Evolutionary conservation across 768 basidiomycete species (phyloP).

Genomic region (Macrocybe gigantea): DNA sequence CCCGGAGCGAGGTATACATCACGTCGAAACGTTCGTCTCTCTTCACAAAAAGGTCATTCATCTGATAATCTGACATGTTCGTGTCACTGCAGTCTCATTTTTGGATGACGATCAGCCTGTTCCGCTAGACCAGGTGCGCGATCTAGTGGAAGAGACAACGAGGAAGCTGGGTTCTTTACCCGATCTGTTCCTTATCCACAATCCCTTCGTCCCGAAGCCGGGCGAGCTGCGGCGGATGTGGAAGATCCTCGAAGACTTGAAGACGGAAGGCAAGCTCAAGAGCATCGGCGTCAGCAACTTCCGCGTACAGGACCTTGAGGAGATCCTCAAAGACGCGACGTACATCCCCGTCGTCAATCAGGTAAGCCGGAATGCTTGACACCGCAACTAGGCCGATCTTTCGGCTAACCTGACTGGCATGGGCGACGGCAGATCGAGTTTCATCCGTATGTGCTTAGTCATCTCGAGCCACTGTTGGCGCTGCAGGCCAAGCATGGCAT

Average conservation of each 20-base stretch:
- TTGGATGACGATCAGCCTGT: constrained; percentile 14
- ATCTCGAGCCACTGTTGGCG: constrained; percentile 26
- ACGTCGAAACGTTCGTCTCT: constrained; percentile 31
- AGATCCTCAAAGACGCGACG: constrained; percentile 35
- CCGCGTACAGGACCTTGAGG: constrained; percentile 36
- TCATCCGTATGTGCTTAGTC: constrained; percentile 27
- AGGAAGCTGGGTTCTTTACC: constrained; percentile 41
- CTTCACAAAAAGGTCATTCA: too few species aligned
- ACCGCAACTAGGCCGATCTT: too few species aligned
- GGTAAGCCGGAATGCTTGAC: constrained; percentile 18
- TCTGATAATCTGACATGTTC: too few species aligned
- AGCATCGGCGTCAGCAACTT: constrained; percentile 51
- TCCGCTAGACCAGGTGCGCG: constrained; percentile 26
- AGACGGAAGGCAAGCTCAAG: constrained; percentile 31
- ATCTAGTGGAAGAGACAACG: constrained; percentile 38
- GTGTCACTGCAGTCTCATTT: too few species aligned
- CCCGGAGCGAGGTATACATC: constrained; percentile 40
- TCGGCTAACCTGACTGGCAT: background rate
- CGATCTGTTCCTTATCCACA: constrained; percentile 52
- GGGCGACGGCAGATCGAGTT: constrained; percentile 23
- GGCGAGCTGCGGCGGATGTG: constrained; percentile 31
- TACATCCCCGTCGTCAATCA: constrained; percentile 52
- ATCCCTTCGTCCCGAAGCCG: constrained; percentile 20
- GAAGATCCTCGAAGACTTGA: constrained; percentile 46
- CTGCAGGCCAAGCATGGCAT: constrained; percentile 31